Conservation (phyloP, 345 rosid species). For the Pelargonium nanum region DNA sequence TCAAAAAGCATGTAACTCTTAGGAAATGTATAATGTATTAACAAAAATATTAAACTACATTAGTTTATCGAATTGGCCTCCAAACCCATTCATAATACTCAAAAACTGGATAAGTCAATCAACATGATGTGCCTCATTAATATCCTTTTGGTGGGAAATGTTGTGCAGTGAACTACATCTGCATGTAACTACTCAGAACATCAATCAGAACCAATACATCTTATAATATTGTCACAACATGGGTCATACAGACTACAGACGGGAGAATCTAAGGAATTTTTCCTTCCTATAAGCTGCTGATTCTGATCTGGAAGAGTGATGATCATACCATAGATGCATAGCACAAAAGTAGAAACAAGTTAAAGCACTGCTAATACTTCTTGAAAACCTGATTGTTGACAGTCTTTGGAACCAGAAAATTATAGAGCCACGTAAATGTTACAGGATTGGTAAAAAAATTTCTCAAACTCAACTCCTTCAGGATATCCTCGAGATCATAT, state of each 20-base stretch:
- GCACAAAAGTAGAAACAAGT: not conserved
- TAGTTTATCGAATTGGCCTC: constrained; percentile 12
- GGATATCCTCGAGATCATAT: constrained; percentile 5
- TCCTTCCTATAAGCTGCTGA: constrained; percentile 8
- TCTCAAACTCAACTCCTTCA: not conserved
- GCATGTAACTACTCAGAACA: constrained; percentile 4
- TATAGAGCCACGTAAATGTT: constrained; percentile 1
- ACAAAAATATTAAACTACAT: constrained; percentile 12
- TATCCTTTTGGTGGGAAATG: constrained; percentile 8
- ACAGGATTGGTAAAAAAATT: not conserved
- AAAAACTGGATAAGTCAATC: constrained; percentile 10
- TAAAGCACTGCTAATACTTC: constrained; percentile 4
- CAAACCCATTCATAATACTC: constrained; percentile 7
- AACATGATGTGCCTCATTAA: constrained; percentile 13
- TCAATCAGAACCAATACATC: not conserved
- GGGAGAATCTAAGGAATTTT: constrained; percentile 2
- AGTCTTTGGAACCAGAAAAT: constrained; percentile 8
- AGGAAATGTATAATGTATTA: constrained; percentile 16
- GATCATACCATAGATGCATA: not conserved
- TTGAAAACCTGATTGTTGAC: constrained; percentile 2
- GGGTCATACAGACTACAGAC: not conserved
- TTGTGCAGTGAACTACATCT: constrained; percentile 3
- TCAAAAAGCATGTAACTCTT: constrained; percentile 19
- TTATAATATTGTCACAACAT: too few species aligned
- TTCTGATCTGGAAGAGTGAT: not conserved